Percentiles rank a stretch among this genome's conserved stretches.
These are phyloP conservation scores for Trichoderma koningiopsis DNA, from an alignment of 2,329 filamentous ascomycete species.

Conservation along the genomic window DNA sequence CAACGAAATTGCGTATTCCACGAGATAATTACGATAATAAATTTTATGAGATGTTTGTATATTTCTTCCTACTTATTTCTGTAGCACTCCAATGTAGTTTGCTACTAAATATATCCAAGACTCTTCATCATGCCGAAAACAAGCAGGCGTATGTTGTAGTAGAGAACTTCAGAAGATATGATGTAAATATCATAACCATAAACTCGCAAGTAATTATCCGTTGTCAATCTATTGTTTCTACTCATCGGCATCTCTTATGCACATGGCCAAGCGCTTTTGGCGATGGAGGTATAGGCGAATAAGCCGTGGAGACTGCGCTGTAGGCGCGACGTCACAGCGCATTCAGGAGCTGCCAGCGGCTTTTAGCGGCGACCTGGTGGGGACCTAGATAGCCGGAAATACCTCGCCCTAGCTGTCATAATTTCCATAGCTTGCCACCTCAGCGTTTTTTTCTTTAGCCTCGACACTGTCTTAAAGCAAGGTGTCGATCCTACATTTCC, in stretches of 20 bases:
- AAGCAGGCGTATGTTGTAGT: background rate
- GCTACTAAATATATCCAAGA: background rate
- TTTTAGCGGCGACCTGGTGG: slow-evolving; percentile 10
- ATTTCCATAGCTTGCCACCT: slow-evolving; percentile 1
- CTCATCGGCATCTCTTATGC: background rate
- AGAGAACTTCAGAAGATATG: too few relatives aligned
- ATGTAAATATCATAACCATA: too few relatives aligned
- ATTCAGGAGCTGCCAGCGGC: background rate
- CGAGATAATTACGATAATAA: background rate
- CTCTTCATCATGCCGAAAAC: background rate
- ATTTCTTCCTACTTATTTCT: background rate
- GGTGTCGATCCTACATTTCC: background rate
- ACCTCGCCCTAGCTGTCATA: background rate
- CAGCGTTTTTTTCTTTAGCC: background rate
- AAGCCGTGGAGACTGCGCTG: slow-evolving; percentile 1
- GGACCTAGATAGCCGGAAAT: background rate
- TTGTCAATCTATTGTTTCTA: too few relatives aligned
- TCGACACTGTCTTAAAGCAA: background rate
- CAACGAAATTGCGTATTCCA: background rate
- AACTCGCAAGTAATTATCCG: too few relatives aligned
- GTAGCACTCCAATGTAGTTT: background rate
- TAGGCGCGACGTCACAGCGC: slow-evolving; percentile 22
- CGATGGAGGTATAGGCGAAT: background rate
- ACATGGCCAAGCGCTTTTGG: background rate
- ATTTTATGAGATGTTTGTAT: background rate